Evolutionary conservation across 2,329 filamentous ascomycete genomes (phyloP).

Genomic region (Moelleriella libera): DNA sequence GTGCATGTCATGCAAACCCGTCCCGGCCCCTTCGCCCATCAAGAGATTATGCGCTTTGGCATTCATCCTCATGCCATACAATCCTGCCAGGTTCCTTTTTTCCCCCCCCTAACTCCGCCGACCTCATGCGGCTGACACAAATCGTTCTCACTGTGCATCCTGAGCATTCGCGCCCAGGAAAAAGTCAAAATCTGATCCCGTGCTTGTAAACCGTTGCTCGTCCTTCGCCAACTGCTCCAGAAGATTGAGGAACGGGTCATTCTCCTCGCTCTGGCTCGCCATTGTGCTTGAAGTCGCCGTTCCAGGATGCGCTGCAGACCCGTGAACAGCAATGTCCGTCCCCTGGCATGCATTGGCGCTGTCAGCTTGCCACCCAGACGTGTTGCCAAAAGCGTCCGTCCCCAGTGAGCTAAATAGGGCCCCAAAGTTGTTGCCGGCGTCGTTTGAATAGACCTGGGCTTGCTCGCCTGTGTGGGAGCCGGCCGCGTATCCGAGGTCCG

Average conservation of each 20-base stretch:
- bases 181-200: conserved; percentile 65
- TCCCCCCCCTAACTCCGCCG: background rate
- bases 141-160: background rate
- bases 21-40: background rate
- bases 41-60: conserved; percentile 15
- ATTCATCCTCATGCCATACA: background rate
- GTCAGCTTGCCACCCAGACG: conserved; percentile 34
- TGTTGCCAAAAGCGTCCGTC: conserved; percentile 37
- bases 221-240: conserved; percentile 75
- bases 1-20: too few species aligned
- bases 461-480: background rate
- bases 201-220: conserved; percentile 47
- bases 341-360: conserved; percentile 11
- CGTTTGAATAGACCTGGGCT: background rate
- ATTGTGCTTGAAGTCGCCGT: conserved; percentile 35
- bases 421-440: background rate
- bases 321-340: background rate
- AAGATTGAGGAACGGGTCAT: conserved; percentile 67
- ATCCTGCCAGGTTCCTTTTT: background rate
- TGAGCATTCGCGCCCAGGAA: conserved; percentile 32
- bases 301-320: conserved; percentile 24
- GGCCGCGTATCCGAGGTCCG: background rate
- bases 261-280: conserved; percentile 44
- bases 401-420: conserved; percentile 45
- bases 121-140: background rate